Evolutionary conservation across 805 yeast species (phyloP).

Genomic region (Nakazawaea populi): DNA sequence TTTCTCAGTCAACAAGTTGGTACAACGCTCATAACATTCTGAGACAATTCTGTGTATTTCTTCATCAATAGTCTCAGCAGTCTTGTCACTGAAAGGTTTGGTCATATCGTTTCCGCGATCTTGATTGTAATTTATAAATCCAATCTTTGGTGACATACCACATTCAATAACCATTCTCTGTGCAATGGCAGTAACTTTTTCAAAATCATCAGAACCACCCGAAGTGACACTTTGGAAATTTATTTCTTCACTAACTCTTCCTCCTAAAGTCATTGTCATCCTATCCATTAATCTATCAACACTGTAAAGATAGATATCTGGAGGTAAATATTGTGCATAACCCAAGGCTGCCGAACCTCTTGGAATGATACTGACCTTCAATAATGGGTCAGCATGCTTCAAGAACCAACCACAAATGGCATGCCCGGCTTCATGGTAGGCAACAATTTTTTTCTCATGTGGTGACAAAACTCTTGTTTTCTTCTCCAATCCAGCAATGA

Average conservation of each 20-base stretch:
- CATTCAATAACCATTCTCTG: slow-evolving; percentile 81
- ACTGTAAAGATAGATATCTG: slow-evolving; percentile 75
- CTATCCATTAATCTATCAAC: slow-evolving; percentile 73
- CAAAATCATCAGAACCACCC: slow-evolving; percentile 91
- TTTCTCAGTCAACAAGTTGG: slow-evolving; percentile 50
- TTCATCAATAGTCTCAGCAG: slow-evolving; percentile 59
- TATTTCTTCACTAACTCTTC: slow-evolving; percentile 85
- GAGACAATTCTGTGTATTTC: slow-evolving; percentile 65
- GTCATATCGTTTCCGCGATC: slow-evolving; percentile 43
- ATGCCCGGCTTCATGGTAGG: slow-evolving; percentile 96
- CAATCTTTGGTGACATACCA: slow-evolving; percentile 84
- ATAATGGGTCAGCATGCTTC: slow-evolving; percentile 81
- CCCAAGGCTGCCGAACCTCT: slow-evolving; percentile 94
- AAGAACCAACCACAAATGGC: slow-evolving; percentile 95
- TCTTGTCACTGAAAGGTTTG: slow-evolving; percentile 68
- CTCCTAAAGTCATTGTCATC: slow-evolving; percentile 94
- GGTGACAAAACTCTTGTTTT: slow-evolving; percentile 73
- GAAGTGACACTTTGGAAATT: slow-evolving; percentile 84
- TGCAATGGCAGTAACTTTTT: slow-evolving; percentile 86
- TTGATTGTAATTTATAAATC: slow-evolving; percentile 48
- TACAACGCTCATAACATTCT: slow-evolving; percentile 60
- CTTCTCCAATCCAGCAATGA: slow-evolving; percentile 89
- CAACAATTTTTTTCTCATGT: slow-evolving; percentile 80
- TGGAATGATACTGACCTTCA: slow-evolving; percentile 92
- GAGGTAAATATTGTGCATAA: slow-evolving; percentile 92